Percentiles rank a stretch among this genome's conserved stretches.
These are phyloP conservation scores for Blastocystis sp. DNA, from an alignment of 352 stramenopile genomes.

Conservation along the genomic window DNA sequence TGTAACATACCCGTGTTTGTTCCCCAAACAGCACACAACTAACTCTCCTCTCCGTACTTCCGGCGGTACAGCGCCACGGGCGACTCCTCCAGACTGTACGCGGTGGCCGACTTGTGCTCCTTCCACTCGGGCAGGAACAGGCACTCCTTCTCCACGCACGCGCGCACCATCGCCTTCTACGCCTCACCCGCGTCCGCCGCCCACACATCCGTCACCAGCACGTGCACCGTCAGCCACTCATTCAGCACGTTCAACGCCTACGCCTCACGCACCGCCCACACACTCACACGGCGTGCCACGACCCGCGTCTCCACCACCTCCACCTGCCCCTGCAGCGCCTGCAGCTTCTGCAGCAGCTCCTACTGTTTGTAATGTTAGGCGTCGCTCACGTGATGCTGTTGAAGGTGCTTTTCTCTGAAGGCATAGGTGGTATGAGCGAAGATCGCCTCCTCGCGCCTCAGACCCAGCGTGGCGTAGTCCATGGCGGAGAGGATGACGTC, in stretches of 20 bases:
- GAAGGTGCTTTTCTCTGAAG: background rate
- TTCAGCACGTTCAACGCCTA: slow-evolving; percentile 44
- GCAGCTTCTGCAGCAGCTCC: background rate
- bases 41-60: slow-evolving; percentile 3
- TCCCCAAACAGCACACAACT: background rate
- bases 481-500: slow-evolving; percentile 17
- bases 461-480: slow-evolving; percentile 29
- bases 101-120: background rate
- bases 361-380: background rate
- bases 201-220: background rate
- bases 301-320: background rate
- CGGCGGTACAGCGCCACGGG: background rate
- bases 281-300: slow-evolving; percentile 13
- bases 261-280: background rate
- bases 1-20: slow-evolving; percentile 7
- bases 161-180: slow-evolving; percentile 6
- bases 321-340: slow-evolving; percentile 26
- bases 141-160: background rate
- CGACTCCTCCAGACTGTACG: background rate
- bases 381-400: slow-evolving; percentile 12
- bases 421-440: background rate
- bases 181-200: background rate
- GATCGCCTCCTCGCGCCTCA: background rate
- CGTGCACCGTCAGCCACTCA: slow-evolving; percentile 65
- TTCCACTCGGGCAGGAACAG: background rate